Evolutionary conservation across 257 asterid species (phyloP).

Genomic region (Craterostigma plantagineum): DNA sequence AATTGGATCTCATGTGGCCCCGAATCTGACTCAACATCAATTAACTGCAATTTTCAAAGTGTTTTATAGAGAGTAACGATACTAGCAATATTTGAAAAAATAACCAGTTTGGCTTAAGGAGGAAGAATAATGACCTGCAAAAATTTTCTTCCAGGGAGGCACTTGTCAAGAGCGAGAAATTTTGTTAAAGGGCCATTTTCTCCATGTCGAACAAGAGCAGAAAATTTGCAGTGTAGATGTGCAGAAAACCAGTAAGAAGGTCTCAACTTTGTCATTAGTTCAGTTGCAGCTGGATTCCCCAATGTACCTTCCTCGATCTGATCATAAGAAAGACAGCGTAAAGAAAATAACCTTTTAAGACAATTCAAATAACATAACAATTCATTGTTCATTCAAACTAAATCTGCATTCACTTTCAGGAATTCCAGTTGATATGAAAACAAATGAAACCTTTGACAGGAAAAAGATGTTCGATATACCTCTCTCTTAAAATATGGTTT

Average conservation of each 20-base stretch:
- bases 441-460: slow-evolving; percentile 1
- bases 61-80: slow-evolving; percentile 9
- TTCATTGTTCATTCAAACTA: too few species aligned
- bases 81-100: slow-evolving; percentile 7
- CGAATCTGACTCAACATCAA: slow-evolving; percentile 61
- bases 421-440: background rate
- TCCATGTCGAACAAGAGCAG: slow-evolving; percentile 86
- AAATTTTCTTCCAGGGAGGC: slow-evolving; percentile 41
- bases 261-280: slow-evolving; percentile 57
- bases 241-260: slow-evolving; percentile 93
- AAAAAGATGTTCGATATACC: too few species aligned
- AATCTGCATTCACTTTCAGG: background rate
- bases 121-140: too few species aligned
- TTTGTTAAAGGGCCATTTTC: slow-evolving; percentile 37
- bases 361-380: background rate
- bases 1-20: slow-evolving; percentile 74
- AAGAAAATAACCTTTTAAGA: slow-evolving; percentile 1
- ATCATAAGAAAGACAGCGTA: slow-evolving; percentile 8
- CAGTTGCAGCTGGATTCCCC: slow-evolving; percentile 85
- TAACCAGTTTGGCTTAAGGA: slow-evolving; percentile 10
- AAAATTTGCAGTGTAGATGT: slow-evolving; percentile 89
- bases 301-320: slow-evolving; percentile 62
- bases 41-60: slow-evolving; percentile 24
- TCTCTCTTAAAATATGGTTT: slow-evolving; percentile 62
- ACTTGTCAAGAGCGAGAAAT: slow-evolving; percentile 47